These are phyloP conservation scores for Flaveria trinervia DNA, from an alignment of 129 eudicot species.

Conservation along the genomic window DNA sequence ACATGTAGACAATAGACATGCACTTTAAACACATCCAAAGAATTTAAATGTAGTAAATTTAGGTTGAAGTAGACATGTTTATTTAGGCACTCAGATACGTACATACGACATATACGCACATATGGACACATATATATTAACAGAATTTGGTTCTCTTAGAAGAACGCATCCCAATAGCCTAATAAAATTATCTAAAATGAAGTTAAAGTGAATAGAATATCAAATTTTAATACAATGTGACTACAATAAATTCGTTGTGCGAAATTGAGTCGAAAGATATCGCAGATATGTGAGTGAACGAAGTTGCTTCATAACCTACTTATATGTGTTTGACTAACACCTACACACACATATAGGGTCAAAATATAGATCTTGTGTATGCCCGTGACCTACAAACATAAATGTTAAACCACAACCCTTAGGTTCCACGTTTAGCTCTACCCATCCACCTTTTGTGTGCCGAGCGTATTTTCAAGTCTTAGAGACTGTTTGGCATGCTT, in stretches of 20 bases:
- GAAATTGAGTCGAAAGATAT: background rate
- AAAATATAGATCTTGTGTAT: background rate
- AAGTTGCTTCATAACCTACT: too few species aligned
- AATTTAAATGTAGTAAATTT: too few species aligned
- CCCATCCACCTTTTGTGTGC: background rate
- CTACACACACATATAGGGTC: background rate
- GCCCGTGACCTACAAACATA: background rate
- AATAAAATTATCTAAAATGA: background rate
- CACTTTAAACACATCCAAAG: too few species aligned
- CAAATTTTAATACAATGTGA: background rate
- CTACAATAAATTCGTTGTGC: background rate
- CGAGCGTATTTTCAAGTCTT: background rate
- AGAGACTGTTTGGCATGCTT: too few species aligned
- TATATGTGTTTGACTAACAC: background rate
- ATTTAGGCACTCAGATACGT: too few species aligned
- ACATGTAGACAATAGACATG: too few species aligned
- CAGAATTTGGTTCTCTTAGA: background rate
- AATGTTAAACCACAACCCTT: background rate
- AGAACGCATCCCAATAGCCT: background rate
- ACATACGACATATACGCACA: too few species aligned
- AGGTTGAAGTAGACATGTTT: too few species aligned
- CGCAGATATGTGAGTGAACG: background rate
- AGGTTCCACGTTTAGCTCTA: background rate
- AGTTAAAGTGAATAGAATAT: background rate
- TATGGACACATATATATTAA: background rate